phyloP scores from a whole-genome alignment of 495 filamentous ascomycete species.

The Lasiosphaeria miniovina region DNA sequence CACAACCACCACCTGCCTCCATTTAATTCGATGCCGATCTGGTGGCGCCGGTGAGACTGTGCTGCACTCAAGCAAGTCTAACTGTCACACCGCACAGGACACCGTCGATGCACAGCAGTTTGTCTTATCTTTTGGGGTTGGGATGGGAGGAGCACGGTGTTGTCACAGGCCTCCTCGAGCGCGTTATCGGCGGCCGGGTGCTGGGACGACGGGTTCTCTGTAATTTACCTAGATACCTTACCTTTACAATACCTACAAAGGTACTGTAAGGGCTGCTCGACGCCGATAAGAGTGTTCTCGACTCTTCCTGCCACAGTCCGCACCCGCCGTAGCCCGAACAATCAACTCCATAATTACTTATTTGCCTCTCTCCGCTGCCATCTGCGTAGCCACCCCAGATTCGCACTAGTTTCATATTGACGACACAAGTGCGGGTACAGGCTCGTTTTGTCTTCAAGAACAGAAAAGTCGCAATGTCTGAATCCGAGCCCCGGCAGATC shows the following conservation, averaged over 20 bases:
- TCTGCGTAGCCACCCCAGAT: neutral
- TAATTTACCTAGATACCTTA: neutral
- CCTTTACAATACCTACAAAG: too few relatives aligned
- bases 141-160: neutral
- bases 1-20: too few relatives aligned
- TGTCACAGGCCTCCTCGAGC: neutral
- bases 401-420: too few relatives aligned
- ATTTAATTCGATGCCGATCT: neutral
- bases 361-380: neutral
- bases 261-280: neutral
- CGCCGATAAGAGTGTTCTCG: neutral
- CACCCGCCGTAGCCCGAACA: neutral
- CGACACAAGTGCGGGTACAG: too few relatives aligned
- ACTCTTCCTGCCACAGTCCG: neutral
- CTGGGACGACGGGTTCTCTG: neutral
- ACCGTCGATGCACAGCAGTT: neutral
- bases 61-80: neutral
- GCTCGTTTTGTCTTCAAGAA: neutral
- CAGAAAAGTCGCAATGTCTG: neutral
- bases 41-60: neutral
- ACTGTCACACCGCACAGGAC: neutral
- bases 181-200: neutral
- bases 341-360: neutral
- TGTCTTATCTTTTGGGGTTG: neutral
- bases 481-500: conserved; percentile 6